Evolutionary conservation across 2,329 filamentous ascomycete species (phyloP).

Genomic region (Hirsutella thompsonii): DNA sequence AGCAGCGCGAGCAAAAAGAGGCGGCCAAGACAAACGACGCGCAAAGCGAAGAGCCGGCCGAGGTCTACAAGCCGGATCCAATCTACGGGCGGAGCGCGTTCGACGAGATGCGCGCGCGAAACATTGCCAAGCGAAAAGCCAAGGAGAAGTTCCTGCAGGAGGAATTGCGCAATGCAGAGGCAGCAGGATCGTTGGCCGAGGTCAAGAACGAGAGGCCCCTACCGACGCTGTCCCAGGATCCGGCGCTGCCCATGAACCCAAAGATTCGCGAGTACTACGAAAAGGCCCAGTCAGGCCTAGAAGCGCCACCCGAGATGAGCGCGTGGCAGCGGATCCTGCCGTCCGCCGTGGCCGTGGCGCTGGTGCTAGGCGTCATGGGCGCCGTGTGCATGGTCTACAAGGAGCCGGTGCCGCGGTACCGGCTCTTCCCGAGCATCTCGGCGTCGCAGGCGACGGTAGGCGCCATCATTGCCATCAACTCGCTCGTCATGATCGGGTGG

Average conservation of each 20-base stretch:
- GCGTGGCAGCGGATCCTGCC: constrained; percentile 41
- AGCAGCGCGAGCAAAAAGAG: constrained; percentile 8
- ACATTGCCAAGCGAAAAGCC: constrained; percentile 35
- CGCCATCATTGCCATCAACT: constrained; percentile 46
- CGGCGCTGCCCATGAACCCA: constrained; percentile 24
- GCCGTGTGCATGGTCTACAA: constrained; percentile 36
- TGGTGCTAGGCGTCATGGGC: constrained; percentile 29
- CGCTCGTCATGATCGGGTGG: constrained; percentile 45
- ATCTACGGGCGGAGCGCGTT: constrained; percentile 45
- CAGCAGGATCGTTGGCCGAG: constrained; percentile 23
- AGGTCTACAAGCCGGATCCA: constrained; percentile 24
- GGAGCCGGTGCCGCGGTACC: constrained; percentile 34
- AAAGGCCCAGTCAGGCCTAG: constrained; percentile 34
- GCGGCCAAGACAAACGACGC: constrained; percentile 9
- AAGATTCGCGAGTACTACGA: constrained; percentile 25
- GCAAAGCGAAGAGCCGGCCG: constrained; percentile 6
- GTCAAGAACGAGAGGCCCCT: constrained; percentile 22
- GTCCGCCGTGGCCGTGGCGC: constrained; percentile 32
- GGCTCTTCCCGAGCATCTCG: constrained; percentile 47
- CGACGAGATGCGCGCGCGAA: constrained; percentile 42
- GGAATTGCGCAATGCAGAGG: constrained; percentile 26
- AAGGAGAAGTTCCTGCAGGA: constrained; percentile 30
- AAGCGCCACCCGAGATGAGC: constrained; percentile 36
- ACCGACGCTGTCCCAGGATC: too few relatives aligned
- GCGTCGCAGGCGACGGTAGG: constrained; percentile 53